phyloP scores from a whole-genome alignment of 768 basidiomycete species.

The Auricularia cornea region DNA sequence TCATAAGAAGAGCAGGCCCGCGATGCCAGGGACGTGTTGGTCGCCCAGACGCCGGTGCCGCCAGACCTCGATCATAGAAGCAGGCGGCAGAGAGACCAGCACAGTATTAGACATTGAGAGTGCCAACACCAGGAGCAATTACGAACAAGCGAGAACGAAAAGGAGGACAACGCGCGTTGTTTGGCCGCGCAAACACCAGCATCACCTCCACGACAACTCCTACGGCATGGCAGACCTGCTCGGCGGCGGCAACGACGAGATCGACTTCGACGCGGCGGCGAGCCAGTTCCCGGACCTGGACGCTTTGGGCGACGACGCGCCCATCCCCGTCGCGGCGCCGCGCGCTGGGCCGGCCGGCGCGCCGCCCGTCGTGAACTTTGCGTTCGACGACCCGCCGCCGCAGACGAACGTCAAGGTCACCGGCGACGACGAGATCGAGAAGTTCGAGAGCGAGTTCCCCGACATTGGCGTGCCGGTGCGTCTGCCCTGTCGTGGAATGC shows the following conservation, averaged over 20 bases:
- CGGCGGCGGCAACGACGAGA: slow-evolving; percentile 38
- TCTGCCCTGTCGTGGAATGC: background rate
- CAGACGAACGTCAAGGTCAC: slow-evolving; percentile 67
- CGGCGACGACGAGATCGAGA: slow-evolving; percentile 76
- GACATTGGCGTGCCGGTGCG: slow-evolving; percentile 43
- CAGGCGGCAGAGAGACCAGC: no score
- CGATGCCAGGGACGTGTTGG: no score
- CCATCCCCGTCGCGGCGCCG: slow-evolving; percentile 31
- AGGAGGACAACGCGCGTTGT: no score
- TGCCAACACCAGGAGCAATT: no score
- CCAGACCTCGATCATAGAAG: no score
- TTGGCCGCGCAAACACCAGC: no score
- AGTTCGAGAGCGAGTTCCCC: slow-evolving; percentile 81
- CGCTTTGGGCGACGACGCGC: slow-evolving; percentile 56
- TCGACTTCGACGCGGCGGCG: slow-evolving; percentile 77
- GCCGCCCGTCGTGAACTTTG: slow-evolving; percentile 40
- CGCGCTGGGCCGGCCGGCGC: slow-evolving; percentile 13
- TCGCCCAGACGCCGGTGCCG: no score
- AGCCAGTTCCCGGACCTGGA: slow-evolving; percentile 76
- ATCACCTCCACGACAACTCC: background rate
- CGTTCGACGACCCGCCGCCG: slow-evolving; percentile 46
- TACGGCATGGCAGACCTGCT: background rate
- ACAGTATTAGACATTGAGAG: no score
- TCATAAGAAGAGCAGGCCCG: no score
- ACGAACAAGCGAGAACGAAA: no score